These are phyloP conservation scores for Oryza australiensis DNA, from an alignment of 176 grass and related monocot genomes.

Conservation along the genomic window DNA sequence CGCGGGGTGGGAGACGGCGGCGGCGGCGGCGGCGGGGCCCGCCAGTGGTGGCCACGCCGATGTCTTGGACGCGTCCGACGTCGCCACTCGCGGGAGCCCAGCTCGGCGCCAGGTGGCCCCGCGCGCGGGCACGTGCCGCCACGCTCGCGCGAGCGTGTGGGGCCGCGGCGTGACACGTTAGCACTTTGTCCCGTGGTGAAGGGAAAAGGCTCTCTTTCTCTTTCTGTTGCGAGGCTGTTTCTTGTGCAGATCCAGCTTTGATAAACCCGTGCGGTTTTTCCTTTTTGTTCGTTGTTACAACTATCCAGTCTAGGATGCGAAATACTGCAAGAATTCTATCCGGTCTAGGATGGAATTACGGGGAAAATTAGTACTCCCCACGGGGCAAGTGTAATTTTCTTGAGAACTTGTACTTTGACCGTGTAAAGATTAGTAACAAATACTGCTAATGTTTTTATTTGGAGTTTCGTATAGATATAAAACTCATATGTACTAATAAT, in stretches of 20 bases:
- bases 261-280: not conserved
- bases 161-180: slow-evolving; percentile 13
- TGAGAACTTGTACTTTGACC: too few relatives aligned
- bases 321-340: too few relatives aligned
- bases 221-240: not conserved
- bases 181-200: not conserved
- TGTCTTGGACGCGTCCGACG: slow-evolving; percentile 24
- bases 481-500: too few relatives aligned
- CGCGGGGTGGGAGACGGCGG: not conserved
- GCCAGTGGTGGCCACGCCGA: not conserved
- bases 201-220: too few relatives aligned
- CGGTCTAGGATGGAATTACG: too few relatives aligned
- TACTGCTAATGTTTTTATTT: too few relatives aligned
- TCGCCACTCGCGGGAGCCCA: slow-evolving; percentile 19
- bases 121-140: slow-evolving; percentile 20
- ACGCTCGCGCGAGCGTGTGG: not conserved
- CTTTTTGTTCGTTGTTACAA: too few relatives aligned
- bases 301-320: too few relatives aligned
- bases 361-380: too few relatives aligned
- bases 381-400: too few relatives aligned
- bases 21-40: not conserved
- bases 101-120: slow-evolving; percentile 40
- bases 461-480: too few relatives aligned
- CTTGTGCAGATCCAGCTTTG: not conserved
- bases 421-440: too few relatives aligned